phyloP scores from a whole-genome alignment of 2,329 filamentous ascomycete genomes.

The Pyricularia sp. region DNA sequence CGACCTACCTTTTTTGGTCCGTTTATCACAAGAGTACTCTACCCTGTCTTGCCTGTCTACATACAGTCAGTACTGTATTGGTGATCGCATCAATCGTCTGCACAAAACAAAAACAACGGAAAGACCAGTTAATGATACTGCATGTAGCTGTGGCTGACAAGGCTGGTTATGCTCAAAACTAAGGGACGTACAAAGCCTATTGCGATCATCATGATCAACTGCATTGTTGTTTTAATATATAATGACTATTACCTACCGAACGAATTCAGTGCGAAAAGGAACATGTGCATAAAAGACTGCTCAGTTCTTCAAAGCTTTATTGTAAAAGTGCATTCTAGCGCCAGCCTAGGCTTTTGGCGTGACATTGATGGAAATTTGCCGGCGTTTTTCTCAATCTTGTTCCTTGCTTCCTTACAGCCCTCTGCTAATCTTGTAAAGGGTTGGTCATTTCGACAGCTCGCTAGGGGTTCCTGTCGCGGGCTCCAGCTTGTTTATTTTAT shows the following conservation, averaged over 20 bases:
- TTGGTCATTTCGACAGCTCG: background rate
- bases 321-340: background rate
- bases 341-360: background rate
- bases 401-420: too few species aligned
- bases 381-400: background rate
- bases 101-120: background rate
- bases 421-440: background rate
- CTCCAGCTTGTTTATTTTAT: too few species aligned
- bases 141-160: background rate
- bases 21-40: background rate
- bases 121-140: background rate
- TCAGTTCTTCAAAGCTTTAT: too few species aligned
- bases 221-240: background rate
- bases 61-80: too few species aligned
- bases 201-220: background rate
- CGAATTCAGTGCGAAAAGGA: background rate
- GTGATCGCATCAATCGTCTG: background rate
- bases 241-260: background rate
- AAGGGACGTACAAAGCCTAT: background rate
- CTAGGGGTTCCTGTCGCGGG: background rate
- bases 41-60: too few species aligned
- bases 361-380: background rate
- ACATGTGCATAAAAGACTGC: background rate
- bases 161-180: background rate
- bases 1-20: background rate